Conservation (phyloP, 345 rosid genomes). For the Euphorbia peplus region DNA sequence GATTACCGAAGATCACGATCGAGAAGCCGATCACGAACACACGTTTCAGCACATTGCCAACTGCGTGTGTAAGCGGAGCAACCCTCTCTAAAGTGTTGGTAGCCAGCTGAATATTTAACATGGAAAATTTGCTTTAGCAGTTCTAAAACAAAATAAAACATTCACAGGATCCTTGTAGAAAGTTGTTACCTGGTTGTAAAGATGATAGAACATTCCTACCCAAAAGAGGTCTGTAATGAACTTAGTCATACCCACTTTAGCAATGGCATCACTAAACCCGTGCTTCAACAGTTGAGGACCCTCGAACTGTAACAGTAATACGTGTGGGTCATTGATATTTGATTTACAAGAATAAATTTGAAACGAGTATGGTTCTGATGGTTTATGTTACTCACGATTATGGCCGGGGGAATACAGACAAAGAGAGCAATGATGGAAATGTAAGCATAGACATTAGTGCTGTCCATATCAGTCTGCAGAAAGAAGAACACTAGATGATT, state of each 20-base stretch:
- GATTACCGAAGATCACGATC: slow-evolving; percentile 68
- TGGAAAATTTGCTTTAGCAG: neutral
- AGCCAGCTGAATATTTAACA: slow-evolving; percentile 59
- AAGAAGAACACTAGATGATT: neutral
- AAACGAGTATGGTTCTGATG: neutral
- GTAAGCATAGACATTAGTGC: slow-evolving; percentile 90
- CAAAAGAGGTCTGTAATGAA: slow-evolving; percentile 89
- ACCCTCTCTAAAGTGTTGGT: slow-evolving; percentile 97
- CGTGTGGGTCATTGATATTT: neutral
- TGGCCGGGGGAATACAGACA: slow-evolving; percentile 90
- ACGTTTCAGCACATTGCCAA: slow-evolving; percentile 97
- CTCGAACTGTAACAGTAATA: slow-evolving; percentile 52
- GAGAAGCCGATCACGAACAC: slow-evolving; percentile 97
- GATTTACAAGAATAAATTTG: neutral
- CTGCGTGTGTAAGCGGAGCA: slow-evolving; percentile 96
- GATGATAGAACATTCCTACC: slow-evolving; percentile 99
- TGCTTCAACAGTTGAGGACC: slow-evolving; percentile 80
- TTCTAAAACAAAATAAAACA: neutral
- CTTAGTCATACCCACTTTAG: slow-evolving; percentile 85
- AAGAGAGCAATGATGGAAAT: slow-evolving; percentile 91
- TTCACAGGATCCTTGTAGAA: neutral
- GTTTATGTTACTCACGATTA: slow-evolving; percentile 52
- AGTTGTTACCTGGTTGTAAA: slow-evolving; percentile 78
- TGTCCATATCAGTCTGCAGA: slow-evolving; percentile 96
- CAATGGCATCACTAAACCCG: slow-evolving; percentile 75